Evolutionary conservation across 345 rosid species (phyloP), one percentile per base, ranked within the genome.

Genomic region (Abelmoschus esculentus): DNA sequence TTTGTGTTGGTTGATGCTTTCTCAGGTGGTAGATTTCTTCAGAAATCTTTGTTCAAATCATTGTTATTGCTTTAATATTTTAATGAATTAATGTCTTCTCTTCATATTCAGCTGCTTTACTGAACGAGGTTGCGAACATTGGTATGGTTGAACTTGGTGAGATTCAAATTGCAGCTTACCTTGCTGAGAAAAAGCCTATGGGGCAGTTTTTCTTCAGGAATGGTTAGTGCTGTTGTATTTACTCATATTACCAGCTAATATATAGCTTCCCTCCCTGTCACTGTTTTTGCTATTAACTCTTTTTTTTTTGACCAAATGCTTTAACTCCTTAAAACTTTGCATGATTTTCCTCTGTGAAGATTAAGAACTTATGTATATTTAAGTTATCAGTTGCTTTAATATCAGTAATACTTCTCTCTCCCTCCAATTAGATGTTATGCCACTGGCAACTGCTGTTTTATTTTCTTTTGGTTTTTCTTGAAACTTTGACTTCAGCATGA

Each of bases 101-200:
- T 67, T 38, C 69, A 14, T 63, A 70, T 79, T 72, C 84, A 93
- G 98, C 75, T 81, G 78, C 77, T 31, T 78, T 89, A 61, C 73
- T 90, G 90, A 89, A 93, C 67, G 95, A 91, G 68, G 78, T 91
- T 77, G 92, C 95, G 65, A 86, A 81, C 78, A 79, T 79, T 74
- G 95, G 91, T n/a, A 76, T 84, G 79, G 81, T 91, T 75, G 97
- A 90, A 80, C 85, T 93, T 73, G 87, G 88, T 36, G 91, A 93
- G 49, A 70, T 81, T 70, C 82, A 77, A 68, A 81, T 93, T 74
- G 91, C 90, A 52, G 77, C 85, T 36, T 80, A 85, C 80, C 85
- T 93, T 78, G 87, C 97, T 66, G 97, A 91, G 86, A 90, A 74
- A 81, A 93, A 83, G 74, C 86, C 93, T 66, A 85, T 87, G 0